Percentiles rank a stretch among this genome's conserved stretches.
Evolutionary conservation across 768 basidiomycete species (phyloP).

Genomic region (Mycena amicta): DNA sequence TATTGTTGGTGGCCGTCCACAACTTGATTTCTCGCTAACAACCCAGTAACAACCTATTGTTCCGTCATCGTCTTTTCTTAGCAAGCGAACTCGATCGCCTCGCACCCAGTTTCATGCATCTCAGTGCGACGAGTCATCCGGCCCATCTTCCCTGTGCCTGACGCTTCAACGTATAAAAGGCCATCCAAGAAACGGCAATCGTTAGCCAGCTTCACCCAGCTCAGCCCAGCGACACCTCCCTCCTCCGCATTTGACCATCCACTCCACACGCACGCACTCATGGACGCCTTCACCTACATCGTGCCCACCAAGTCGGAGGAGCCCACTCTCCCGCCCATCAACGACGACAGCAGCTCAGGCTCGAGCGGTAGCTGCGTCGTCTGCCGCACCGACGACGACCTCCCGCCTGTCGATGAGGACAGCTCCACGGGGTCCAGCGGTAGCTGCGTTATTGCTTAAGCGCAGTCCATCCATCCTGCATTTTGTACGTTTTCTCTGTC

Average conservation of each 20-base stretch:
- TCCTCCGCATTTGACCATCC: neutral
- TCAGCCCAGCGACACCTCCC: neutral
- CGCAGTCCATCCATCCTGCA: neutral
- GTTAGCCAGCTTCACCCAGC: too few relatives aligned
- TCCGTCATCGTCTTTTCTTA: too few relatives aligned
- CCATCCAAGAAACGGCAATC: too few relatives aligned
- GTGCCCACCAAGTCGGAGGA: conserved; percentile 18
- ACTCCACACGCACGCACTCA: neutral
- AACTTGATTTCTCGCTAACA: too few relatives aligned
- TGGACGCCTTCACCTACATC: conserved; percentile 18
- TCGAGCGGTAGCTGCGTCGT: conserved; percentile 18
- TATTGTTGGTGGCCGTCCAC: too few relatives aligned
- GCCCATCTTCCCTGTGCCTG: too few relatives aligned
- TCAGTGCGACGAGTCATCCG: too few relatives aligned
- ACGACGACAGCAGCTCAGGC: conserved; percentile 14
- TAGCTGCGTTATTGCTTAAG: conserved; percentile 15
- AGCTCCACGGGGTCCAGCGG: conserved; percentile 9
- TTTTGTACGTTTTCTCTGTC: neutral
- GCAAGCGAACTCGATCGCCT: too few relatives aligned
- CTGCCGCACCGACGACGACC: conserved; percentile 14
- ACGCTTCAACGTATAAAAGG: too few relatives aligned
- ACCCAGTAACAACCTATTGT: too few relatives aligned
- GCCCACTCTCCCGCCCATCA: conserved; percentile 15
- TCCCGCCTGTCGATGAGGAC: conserved; percentile 16
- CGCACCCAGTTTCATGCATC: too few relatives aligned